Conservation (phyloP, 495 filamentous ascomycete species). For the Neurospora sp. region DNA sequence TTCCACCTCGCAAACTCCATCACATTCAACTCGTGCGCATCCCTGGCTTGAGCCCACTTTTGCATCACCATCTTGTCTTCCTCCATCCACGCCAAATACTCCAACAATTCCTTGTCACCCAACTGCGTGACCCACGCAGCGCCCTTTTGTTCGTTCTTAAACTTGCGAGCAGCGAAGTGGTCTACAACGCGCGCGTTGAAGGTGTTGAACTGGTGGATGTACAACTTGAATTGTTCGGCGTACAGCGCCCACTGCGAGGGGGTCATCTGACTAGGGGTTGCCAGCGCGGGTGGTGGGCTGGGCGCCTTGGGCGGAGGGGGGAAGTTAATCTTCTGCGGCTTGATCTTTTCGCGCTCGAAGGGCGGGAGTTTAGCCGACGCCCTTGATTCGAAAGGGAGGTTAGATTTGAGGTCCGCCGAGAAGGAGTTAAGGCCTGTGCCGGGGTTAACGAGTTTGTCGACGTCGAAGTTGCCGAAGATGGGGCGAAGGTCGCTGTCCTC, state of each 20-base stretch:
- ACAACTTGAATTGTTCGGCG: conserved; percentile 49
- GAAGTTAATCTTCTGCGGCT: conserved; percentile 32
- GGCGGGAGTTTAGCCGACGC: conserved; percentile 37
- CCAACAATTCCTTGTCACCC: conserved; percentile 37
- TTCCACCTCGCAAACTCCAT: conserved; percentile 47
- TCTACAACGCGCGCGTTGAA: conserved; percentile 56
- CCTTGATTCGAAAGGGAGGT: conserved; percentile 63
- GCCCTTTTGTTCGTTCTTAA: conserved; percentile 29
- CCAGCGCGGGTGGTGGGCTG: conserved; percentile 27
- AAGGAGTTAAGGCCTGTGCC: conserved; percentile 51
- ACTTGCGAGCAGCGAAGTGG: conserved; percentile 58
- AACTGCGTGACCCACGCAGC: conserved; percentile 45
- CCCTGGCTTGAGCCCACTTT: conserved; percentile 55
- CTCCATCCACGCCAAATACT: conserved; percentile 51
- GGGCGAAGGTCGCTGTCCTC: conserved; percentile 34
- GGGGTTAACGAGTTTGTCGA: conserved; percentile 47
- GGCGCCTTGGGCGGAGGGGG: conserved; percentile 55
- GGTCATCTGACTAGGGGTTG: conserved; percentile 25
- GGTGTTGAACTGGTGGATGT: conserved; percentile 57
- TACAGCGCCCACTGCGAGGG: conserved; percentile 49
- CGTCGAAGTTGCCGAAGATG: conserved; percentile 56
- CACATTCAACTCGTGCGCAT: conserved; percentile 53
- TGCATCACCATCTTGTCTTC: conserved; percentile 53
- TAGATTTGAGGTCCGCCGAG: conserved; percentile 48
- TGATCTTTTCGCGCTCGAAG: conserved; percentile 21